Conservation (phyloP, 139 green algal genomes). For the Chlamydomonas sp. region DNA sequence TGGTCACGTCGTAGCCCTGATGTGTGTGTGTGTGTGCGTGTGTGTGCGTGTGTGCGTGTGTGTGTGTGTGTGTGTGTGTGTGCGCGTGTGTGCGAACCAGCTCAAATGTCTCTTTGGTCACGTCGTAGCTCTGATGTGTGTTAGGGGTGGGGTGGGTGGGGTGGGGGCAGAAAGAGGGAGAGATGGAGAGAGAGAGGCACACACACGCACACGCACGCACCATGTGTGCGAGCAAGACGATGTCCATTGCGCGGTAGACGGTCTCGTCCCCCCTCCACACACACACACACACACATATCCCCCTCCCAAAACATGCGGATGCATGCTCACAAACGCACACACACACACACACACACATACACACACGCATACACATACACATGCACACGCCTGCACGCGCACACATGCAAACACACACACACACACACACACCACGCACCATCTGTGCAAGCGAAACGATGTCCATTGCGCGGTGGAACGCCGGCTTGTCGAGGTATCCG, state of each 20-base stretch:
- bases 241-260: constrained; percentile 72
- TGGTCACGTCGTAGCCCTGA: constrained; percentile 10
- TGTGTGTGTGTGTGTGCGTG: too few species aligned
- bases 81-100: background rate
- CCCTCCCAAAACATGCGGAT: too few species aligned
- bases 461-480: constrained; percentile 75
- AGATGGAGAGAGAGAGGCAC: background rate
- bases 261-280: too few species aligned
- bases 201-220: constrained; percentile 16
- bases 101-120: background rate
- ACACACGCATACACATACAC: too few species aligned
- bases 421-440: constrained; percentile 15
- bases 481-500: constrained; percentile 71
- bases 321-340: too few species aligned
- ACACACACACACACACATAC: too few species aligned
- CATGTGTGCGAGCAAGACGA: constrained; percentile 61
- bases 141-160: background rate
- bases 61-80: too few species aligned
- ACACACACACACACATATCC: too few species aligned
- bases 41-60: too few species aligned
- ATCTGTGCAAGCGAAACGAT: constrained; percentile 62
- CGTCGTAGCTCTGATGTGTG: background rate
- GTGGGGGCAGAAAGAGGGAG: background rate
- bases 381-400: too few species aligned
- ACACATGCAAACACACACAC: background rate